Evolutionary conservation across 768 basidiomycete species (phyloP), one percentile per base, ranked within the genome.

Genomic region (Rhodotorula babjevae): DNA sequence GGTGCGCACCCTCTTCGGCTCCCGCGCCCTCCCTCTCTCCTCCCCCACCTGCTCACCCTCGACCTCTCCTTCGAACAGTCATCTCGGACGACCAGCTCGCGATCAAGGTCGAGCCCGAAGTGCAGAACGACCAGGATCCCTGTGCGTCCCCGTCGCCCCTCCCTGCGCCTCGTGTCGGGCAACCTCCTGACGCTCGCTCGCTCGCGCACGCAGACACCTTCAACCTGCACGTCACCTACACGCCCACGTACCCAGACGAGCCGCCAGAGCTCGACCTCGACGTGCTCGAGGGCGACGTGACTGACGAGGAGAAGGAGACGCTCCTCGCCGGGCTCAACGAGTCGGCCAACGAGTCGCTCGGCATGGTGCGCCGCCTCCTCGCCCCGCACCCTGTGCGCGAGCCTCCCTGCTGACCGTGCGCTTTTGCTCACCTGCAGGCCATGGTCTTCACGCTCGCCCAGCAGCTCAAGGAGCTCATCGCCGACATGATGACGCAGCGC

Each of bases 371-470:
- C 52, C 21, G 40, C 23, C 50, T 50, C 29, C 33, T 15, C 46
- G 11, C 59, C 12, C 33, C 29, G 25, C 29, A 60, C 46, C 60
- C 25, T 19, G n/a, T n/a, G n/a, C n/a, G n/a, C n/a, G n/a, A n/a
- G n/a, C n/a, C n/a, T n/a, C n/a, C n/a, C n/a, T n/a, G n/a, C n/a
- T n/a, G n/a, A n/a, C n/a, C n/a, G n/a, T n/a, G 23, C 19, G 29
- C 8, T 19, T 0, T 15, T 14, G 9, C 8, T 16, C 21, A 2
- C 21, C 2, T 29, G 25, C 61, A 75, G 89, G 93, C 96, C 5
- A 97, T 98, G 93, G 94, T 93, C 27, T 99, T 96, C 79, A 93
- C 95, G 0, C 84, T 99, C 27, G 88, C 93, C 19, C 89, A 90
- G 0, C 88, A 90, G 77, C 85, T 96, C 58, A 85, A 90, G 74